Evolutionary conservation across 164 flowering plant species (phyloP), one percentile per base, ranked within the genome.

Genomic region (Vitis vinifera): DNA sequence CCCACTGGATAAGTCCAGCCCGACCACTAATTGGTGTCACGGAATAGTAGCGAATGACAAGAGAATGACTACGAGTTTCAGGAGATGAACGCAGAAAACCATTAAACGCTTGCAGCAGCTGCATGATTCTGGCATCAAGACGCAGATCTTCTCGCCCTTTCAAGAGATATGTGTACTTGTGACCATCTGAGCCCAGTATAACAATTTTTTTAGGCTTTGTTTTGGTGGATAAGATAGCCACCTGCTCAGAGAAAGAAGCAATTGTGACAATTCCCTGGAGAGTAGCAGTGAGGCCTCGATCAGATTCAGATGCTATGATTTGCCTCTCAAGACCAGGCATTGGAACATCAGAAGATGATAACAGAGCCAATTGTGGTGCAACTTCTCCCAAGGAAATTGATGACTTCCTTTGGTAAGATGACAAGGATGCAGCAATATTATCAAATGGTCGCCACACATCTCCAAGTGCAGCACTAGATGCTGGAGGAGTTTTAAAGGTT

Each of bases 91-190:
- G 79, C 71, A 95, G 73, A 80, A 90, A 87, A 56, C 88, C 82
- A 75, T 95, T 87, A 56, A 95, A 75, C 70, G 99, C 97, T 77
- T 95, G 96, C 84, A 95, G 80, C 61, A 95, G 79, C 82, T 95
- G 99, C 99, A 95, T 92, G 62, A 95, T 90, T 84, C 99, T 88
- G 23, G 99, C 98, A 91, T 95, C 99, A 75, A 95, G 98, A 55
- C 99, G 97, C 72, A 92, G 76, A 79, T 95, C 99, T 74, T 95
- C 99, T 67, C 99, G 80, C 48, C 99, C 99, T 85, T 95, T 95
- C 71, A 95, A 74, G 19, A 95, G 97, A 90, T 90, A 92, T 6
- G 96, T 88, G 68, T 95, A 93, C 73, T 81, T 90, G 69, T 86
- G 80, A 69, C 99, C 99, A 86, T 95, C 94, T 63, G 97, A 92